Evolutionary conservation across 2,329 filamentous ascomycete genomes (phyloP), one percentile per base, ranked within the genome.

Genomic region (Penicillium sp.): DNA sequence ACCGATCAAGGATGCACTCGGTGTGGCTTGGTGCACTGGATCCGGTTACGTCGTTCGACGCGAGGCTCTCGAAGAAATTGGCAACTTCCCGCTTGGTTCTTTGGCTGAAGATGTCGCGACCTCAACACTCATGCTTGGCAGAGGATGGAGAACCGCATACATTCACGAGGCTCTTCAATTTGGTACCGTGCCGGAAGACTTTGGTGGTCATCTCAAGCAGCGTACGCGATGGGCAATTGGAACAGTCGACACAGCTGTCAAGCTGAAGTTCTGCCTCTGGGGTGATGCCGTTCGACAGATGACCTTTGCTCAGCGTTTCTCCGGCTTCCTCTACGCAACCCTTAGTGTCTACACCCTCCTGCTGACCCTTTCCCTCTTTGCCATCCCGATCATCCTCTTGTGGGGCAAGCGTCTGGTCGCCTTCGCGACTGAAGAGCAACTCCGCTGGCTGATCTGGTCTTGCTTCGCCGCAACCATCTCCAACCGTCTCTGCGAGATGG

Each of bases 11-110:
- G 78, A 81, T 57, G 71, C 72, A 0, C 68, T 76, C 29, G 75
- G 74, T 71, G 81, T 84, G 5, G 84, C 84, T n/a, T 85, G 84
- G 80, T 86, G 84, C 63, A 84, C 82, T n/a, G 85, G 85, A 5
- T 87, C 84, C 5, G 85, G 85, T 7, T 87, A 85, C 61, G 73
- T 84, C 5, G 78, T 81, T 29, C 82, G 84, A 4, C 82, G 84
- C n/a, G 72, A 79, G 52, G 85, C 85, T 6, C 74, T 88, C 4
- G 81, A 84, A 19, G 77, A 82, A 21, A 86, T 87, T 58, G 85
- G 84, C 63, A 83, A 84, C 62, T 87, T 85, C 60, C 85, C 84
- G 0, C 77, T 82, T 1, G 83, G 80, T 15, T 85, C 82, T 5
- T 72, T 87, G 8, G 81, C 83, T 5, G 85, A 88, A 67, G 85